A percentile compares a stretch with the other conserved stretches of the same genome.
Evolutionary conservation across 495 filamentous ascomycete species (phyloP).

Genomic region (Talaromyces proteolyticus): DNA sequence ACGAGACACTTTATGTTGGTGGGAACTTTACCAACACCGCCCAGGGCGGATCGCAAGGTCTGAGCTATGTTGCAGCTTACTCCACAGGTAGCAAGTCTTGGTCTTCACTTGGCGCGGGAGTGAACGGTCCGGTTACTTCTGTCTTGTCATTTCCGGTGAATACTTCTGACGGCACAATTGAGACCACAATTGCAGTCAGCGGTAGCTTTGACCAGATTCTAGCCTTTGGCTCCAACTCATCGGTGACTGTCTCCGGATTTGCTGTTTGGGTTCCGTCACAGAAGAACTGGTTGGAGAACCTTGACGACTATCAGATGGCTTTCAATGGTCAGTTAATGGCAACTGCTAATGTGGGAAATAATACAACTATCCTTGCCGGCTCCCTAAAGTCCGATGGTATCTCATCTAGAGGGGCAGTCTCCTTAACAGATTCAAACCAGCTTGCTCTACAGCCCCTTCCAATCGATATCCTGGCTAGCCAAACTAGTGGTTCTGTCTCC

Average conservation of each 20-base stretch:
- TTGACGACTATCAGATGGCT: slow-evolving; percentile 57
- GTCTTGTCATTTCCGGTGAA: slow-evolving; percentile 79
- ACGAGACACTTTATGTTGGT: slow-evolving; percentile 69
- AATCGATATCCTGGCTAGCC: slow-evolving; percentile 46
- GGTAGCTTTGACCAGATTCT: slow-evolving; percentile 72
- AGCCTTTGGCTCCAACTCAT: slow-evolving; percentile 54
- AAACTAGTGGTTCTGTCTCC: slow-evolving; percentile 25
- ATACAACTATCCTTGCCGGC: slow-evolving; percentile 67
- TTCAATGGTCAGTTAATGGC: slow-evolving; percentile 69
- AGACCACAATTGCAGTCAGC: slow-evolving; percentile 71
- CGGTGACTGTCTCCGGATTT: slow-evolving; percentile 64
- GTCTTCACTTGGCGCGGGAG: slow-evolving; percentile 76
- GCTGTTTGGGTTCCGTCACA: slow-evolving; percentile 91
- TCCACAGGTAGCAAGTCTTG: slow-evolving; percentile 63
- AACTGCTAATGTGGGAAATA: slow-evolving; percentile 53
- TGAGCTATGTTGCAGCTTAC: slow-evolving; percentile 73
- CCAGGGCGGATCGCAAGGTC: slow-evolving; percentile 47
- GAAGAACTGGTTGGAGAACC: slow-evolving; percentile 82
- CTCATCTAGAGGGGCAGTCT: slow-evolving; percentile 62
- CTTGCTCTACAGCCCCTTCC: slow-evolving; percentile 52
- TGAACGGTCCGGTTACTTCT: slow-evolving; percentile 69
- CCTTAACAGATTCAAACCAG: slow-evolving; percentile 44
- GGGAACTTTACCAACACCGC: slow-evolving; percentile 78
- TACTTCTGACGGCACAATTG: slow-evolving; percentile 60
- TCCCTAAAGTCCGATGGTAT: slow-evolving; percentile 66